Base-by-base conservation (phyloP, 148 eudicot genomes). In the Silene conica region DNA sequence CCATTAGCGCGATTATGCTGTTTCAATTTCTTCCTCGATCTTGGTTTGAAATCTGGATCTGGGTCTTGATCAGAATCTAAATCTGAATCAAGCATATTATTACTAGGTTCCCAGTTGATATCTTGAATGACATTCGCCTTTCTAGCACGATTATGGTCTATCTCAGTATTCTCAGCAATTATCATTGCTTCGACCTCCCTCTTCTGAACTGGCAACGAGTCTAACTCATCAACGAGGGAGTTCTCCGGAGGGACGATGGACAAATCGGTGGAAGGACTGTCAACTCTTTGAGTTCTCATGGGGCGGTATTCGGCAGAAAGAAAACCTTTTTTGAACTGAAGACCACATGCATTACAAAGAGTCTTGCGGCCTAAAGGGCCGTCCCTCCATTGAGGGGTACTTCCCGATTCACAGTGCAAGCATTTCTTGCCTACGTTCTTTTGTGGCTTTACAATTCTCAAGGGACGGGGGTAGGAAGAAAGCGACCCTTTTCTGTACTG, bases 311-410 rank as follows among this genome's bases (percentile, higher is more conserved):
- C 68, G 20, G 54, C 8, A 69, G 31, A 67, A 26, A 73, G 68
- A 77, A 71, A 45, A 4, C 59, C 65, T 12, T 79, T 65, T 60
- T 56, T 79, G 62, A 28, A 63, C 61, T 74, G 78, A 34, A 69
- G 69, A 61, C 81, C 81, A 62, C 81, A 79, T 43, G 78, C 81
- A 74, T 79, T 79, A 69, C 82, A 79, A 15, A 79, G 67, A 15
- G 78, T 79, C 43, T 41, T 63, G 6, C 14, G 60, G 12, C 82
- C 75, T 43, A 52, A 50, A 4, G 78, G 78, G 12, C 78, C 75
- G 0, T 65, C 45, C 74, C 82, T 70, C 82, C 82, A 79, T 16
- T 74, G 74, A 0, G 70, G 74, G 65, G 75, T 74, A 12, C 25
- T 34, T 38, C 52, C 67, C 22, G 78, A 31, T 63, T 74, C 66